Base-by-base conservation (phyloP, 2,329 filamentous ascomycete species). In the Ciborinia camelliae region DNA sequence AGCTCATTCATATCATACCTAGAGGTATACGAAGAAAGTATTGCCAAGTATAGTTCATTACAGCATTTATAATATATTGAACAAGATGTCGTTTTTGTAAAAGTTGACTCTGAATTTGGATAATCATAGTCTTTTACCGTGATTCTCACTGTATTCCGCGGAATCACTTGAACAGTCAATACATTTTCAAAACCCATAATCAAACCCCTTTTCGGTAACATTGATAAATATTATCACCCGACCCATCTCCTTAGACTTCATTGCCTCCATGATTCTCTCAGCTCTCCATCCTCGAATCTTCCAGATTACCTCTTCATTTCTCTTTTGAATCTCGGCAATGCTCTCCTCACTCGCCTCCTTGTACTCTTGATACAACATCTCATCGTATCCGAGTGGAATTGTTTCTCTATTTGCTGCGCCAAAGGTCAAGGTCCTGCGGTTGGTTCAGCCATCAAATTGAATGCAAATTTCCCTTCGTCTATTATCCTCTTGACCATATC, bases 211-310 rank as follows among this genome's bases (percentile, higher is more conserved):
- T 30, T 3, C 37, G n/a, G 53, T 30, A n/a, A 0, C 5, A 55
- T 41, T 15, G n/a, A 9, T 20, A 4, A 28, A 30, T 1, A 0
- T 5, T 1, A 28, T 9, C 3, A 7, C 4, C 15, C 23, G 4
- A 20, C n/a, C 2, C 8, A 20, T 39, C 35, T 54, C 3, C 14
- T 28, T 15, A 54, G 23, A 54, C 7, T 54, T 26, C 7, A 39
- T 10, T 1, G n/a, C 3, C n/a, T 37, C 6, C 12, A 37, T 37
- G 2, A 54, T 8, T 14, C n/a, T 54, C 35, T 28, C 23, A 10
- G 23, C 3, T 9, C 9, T 30, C 15, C 15, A 28, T 28, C n/a
- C 15, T 3, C 4, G 35, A 14, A 18, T n/a, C 4, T 55, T n/a
- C 8, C 1, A 14, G 4, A 30, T 28, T 1, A 30, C 18, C 4